A percentile compares a stretch with the other conserved stretches of the same genome.
Conservation (phyloP, 139 green algal genomes). For the Chlorella sp. region DNA sequence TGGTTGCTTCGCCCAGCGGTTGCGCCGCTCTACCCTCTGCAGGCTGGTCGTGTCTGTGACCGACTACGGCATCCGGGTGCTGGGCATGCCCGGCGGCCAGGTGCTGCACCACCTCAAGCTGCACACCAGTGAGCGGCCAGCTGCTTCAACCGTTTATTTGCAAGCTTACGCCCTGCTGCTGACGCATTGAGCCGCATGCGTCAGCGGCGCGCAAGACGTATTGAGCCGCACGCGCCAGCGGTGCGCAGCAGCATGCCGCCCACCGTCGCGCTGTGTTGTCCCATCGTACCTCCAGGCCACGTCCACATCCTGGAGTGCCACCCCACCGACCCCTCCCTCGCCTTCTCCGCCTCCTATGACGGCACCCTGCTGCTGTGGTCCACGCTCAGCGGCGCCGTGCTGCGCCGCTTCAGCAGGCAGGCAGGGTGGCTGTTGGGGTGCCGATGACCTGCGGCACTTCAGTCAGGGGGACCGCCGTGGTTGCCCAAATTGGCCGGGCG, state of each 20-base stretch:
- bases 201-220: no score
- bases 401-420: slow-evolving; percentile 51
- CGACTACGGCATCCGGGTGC: slow-evolving; percentile 66
- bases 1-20: not conserved
- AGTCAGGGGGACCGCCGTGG: no score
- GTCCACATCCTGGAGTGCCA: slow-evolving; percentile 77
- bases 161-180: not conserved
- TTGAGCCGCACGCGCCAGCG: no score
- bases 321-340: slow-evolving; percentile 66
- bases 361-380: slow-evolving; percentile 78
- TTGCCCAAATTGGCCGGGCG: no score
- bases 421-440: not conserved
- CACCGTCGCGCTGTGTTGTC: not conserved
- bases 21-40: not conserved
- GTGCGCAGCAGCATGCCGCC: no score
- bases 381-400: slow-evolving; percentile 27
- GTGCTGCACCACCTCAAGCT: slow-evolving; percentile 54
- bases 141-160: not conserved
- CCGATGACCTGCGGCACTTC: no score
- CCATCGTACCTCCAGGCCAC: no score
- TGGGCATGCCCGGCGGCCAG: slow-evolving; percentile 38
- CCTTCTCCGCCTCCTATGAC: slow-evolving; percentile 77
- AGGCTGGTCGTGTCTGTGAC: slow-evolving; percentile 60
- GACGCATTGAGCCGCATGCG: not conserved
- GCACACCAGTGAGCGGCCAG: slow-evolving; percentile 38